Evolutionary conservation across 148 eudicot genomes (phyloP).

Genomic region (Agrostemma githago): DNA sequence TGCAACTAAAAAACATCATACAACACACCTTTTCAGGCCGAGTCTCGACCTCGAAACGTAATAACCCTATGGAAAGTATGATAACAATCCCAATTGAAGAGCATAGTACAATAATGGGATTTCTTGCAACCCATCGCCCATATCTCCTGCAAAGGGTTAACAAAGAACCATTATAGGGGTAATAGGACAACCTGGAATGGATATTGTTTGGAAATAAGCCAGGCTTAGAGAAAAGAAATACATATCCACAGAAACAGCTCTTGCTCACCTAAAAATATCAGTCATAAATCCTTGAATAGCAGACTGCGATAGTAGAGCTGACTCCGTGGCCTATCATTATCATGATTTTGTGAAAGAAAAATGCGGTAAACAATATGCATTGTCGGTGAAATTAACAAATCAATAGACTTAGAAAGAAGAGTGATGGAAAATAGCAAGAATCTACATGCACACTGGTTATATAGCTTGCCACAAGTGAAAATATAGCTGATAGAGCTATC

Average conservation of each 20-base stretch:
- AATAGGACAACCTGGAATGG: background rate
- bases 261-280: slow-evolving; percentile 47
- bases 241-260: slow-evolving; percentile 9
- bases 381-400: background rate
- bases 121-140: slow-evolving; percentile 70
- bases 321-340: slow-evolving; percentile 11
- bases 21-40: slow-evolving; percentile 60
- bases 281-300: slow-evolving; percentile 50
- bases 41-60: slow-evolving; percentile 63
- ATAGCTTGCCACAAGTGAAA: background rate
- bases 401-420: background rate
- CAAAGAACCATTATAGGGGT: background rate
- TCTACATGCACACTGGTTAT: background rate
- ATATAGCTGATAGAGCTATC: background rate
- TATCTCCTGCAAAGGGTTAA: slow-evolving; percentile 44
- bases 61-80: slow-evolving; percentile 56
- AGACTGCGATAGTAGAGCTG: slow-evolving; percentile 31
- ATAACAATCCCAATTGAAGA: slow-evolving; percentile 54
- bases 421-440: background rate
- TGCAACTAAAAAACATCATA: background rate
- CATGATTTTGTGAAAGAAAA: background rate
- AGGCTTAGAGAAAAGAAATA: background rate
- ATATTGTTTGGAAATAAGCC: background rate
- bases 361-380: background rate
- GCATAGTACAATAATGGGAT: slow-evolving; percentile 52